phyloP scores from a whole-genome alignment of 441 rosid genomes.

The Brassica hybrid region DNA sequence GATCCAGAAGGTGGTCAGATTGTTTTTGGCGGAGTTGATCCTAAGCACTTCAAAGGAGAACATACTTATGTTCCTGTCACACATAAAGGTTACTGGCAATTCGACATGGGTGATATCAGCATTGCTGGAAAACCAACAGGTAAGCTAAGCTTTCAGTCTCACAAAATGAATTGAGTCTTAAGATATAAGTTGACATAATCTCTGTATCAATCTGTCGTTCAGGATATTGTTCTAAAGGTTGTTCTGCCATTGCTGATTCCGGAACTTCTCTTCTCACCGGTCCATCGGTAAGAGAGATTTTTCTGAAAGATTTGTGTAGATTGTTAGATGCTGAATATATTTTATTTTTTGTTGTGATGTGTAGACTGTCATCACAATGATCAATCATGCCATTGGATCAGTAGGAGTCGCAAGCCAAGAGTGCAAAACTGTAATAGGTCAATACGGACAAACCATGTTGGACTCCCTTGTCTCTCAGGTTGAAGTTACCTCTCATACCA shows the following conservation, averaged over 20 bases:
- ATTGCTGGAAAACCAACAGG: constrained; percentile 70
- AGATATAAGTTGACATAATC: not conserved
- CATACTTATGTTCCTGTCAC: constrained; percentile 76
- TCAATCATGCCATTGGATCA: constrained; percentile 76
- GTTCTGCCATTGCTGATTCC: constrained; percentile 77
- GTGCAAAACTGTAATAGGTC: constrained; percentile 57
- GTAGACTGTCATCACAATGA: constrained; percentile 59
- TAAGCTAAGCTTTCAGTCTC: constrained; percentile 33
- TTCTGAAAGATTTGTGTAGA: not conserved
- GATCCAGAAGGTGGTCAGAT: constrained; percentile 70
- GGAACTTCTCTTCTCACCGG: constrained; percentile 79
- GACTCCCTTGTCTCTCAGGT: constrained; percentile 61
- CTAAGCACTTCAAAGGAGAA: constrained; percentile 61
- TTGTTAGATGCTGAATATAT: not conserved
- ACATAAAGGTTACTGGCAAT: constrained; percentile 78
- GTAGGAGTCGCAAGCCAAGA: constrained; percentile 62
- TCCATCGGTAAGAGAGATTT: constrained; percentile 57
- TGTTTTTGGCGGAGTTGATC: constrained; percentile 67
- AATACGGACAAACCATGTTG: constrained; percentile 61
- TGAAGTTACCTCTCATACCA: constrained; percentile 20
- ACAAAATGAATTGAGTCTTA: not conserved
- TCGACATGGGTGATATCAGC: constrained; percentile 71
- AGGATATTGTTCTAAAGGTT: constrained; percentile 62
- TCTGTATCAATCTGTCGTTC: constrained; percentile 24
- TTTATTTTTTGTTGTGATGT: not conserved